A percentile compares a stretch with the other conserved stretches of the same genome.
Evolutionary conservation across 2,329 filamentous ascomycete genomes (phyloP).

Genomic region (Akanthomyces muscarius): DNA sequence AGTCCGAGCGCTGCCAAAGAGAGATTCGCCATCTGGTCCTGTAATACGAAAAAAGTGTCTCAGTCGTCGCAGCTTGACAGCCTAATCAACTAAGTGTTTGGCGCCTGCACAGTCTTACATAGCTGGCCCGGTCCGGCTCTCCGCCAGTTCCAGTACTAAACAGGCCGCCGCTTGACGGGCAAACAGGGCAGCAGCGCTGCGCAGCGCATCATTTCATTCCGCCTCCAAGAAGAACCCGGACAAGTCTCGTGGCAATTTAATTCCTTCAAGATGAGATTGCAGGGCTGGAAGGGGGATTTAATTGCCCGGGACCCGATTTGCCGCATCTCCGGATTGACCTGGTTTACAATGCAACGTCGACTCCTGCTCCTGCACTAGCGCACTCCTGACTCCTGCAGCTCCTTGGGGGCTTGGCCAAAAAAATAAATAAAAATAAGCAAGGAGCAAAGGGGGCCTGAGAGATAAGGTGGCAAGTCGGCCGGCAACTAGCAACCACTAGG

Average conservation of each 20-base stretch:
- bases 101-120: not conserved
- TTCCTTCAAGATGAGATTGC: conserved; percentile 3
- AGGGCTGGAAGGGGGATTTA: conserved; percentile 5
- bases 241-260: conserved; percentile 6
- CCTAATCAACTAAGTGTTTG: not conserved
- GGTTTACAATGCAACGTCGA: conserved; percentile 9
- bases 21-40: not conserved
- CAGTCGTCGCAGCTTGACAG: not conserved
- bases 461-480: conserved; percentile 4
- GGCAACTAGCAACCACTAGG: not conserved
- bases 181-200: not conserved
- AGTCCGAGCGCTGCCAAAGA: not conserved
- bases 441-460: not conserved
- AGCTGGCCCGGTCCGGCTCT: not conserved
- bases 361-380: not conserved
- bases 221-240: not conserved
- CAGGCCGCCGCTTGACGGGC: too few species aligned
- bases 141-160: not conserved
- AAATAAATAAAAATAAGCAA: not conserved
- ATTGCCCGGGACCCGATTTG: conserved; percentile 8
- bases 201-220: not conserved
- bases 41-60: not conserved
- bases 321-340: conserved; percentile 14
- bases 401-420: not conserved
- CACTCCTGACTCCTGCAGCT: not conserved